Percentiles rank a stretch among this genome's conserved stretches.
Evolutionary conservation across 371 early-diverging fungal species (phyloP).

Genomic region (Mortierella polycephala): DNA sequence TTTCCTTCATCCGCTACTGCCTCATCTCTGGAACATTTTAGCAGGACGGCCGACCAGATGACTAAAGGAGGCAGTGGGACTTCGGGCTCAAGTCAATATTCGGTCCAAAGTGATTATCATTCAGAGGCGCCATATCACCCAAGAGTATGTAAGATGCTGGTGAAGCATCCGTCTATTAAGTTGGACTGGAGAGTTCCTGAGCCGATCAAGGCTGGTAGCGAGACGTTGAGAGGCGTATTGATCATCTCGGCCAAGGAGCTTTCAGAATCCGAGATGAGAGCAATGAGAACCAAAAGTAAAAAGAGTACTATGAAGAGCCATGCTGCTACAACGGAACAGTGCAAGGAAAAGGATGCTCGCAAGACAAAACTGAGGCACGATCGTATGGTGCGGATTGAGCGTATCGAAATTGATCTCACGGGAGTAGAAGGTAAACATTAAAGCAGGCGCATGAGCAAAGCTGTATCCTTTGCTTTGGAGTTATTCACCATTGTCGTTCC

Average conservation of each 20-base stretch:
- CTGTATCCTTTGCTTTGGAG: neutral
- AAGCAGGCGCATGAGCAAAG: neutral
- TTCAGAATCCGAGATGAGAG: constrained; percentile 15
- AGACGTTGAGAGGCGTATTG: constrained; percentile 32
- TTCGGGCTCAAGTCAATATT: neutral
- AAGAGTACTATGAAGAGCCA: neutral
- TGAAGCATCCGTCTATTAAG: constrained; percentile 33
- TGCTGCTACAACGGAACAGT: neutral
- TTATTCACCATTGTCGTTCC: neutral
- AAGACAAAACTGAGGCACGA: constrained; percentile 10
- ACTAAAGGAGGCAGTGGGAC: too few species aligned
- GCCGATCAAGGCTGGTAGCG: constrained; percentile 51
- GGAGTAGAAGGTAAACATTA: constrained; percentile 32
- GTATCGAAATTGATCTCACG: constrained; percentile 39
- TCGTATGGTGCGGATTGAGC: constrained; percentile 18
- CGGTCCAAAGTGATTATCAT: neutral
- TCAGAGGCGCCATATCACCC: neutral
- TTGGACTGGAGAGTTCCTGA: constrained; percentile 46
- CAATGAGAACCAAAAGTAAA: constrained; percentile 6
- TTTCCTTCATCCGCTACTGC: neutral
- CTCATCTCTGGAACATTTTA: neutral
- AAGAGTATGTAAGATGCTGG: constrained; percentile 33
- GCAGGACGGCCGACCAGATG: neutral
- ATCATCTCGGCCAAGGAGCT: constrained; percentile 34
- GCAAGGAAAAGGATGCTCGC: neutral